Evolutionary conservation across 148 eudicot genomes (phyloP).

Genomic region (Chenopodium berlandieri): DNA sequence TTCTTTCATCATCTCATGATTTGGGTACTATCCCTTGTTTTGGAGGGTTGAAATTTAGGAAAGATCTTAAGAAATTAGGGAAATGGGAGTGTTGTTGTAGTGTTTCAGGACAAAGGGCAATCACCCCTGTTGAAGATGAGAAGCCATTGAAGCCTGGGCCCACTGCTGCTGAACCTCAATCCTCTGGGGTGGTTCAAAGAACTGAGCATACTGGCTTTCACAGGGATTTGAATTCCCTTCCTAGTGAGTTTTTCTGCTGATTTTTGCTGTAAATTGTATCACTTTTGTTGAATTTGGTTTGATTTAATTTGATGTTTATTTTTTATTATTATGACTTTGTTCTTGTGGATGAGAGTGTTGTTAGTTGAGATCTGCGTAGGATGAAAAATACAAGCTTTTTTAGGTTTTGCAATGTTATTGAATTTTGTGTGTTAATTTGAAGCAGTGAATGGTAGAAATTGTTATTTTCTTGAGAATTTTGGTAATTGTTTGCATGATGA

Average conservation of each 20-base stretch:
- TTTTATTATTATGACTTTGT: background rate
- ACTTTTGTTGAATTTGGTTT: background rate
- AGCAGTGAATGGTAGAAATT: background rate
- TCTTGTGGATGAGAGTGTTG: background rate
- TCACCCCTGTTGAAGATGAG: constrained; percentile 45
- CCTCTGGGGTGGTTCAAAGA: constrained; percentile 19
- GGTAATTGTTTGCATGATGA: background rate
- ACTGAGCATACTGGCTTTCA: constrained; percentile 35
- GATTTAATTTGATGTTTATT: background rate
- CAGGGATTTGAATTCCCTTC: constrained; percentile 47
- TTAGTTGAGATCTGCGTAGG: constrained; percentile 15
- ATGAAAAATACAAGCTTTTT: constrained; percentile 2
- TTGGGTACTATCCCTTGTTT: constrained; percentile 28
- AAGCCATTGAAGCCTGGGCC: constrained; percentile 34
- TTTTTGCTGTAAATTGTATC: constrained; percentile 3
- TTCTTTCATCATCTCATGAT: constrained; percentile 33
- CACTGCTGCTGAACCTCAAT: constrained; percentile 10
- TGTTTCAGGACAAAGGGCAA: constrained; percentile 31
- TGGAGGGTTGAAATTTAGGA: constrained; percentile 27
- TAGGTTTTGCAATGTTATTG: background rate
- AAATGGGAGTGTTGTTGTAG: constrained; percentile 36
- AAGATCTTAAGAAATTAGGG: constrained; percentile 27
- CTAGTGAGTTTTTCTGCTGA: constrained; percentile 40
- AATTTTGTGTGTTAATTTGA: background rate
- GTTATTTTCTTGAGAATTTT: background rate